Evolutionary conservation across 371 early-diverging fungal species (phyloP).

Genomic region (Mucor indicus): DNA sequence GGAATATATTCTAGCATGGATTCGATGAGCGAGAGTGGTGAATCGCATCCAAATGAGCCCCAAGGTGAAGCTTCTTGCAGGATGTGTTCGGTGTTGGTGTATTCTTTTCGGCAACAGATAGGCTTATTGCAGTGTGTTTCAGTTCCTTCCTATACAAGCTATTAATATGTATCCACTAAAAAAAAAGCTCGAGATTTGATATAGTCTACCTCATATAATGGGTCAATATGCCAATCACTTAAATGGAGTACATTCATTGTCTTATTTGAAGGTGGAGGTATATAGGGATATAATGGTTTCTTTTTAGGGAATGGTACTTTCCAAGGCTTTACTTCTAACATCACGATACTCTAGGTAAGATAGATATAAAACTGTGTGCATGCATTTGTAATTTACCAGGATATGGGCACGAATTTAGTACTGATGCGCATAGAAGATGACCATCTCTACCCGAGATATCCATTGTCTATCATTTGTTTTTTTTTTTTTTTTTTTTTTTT

Average conservation of each 20-base stretch:
- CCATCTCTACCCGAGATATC: conserved; percentile 46
- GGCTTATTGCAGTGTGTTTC: conserved; percentile 54
- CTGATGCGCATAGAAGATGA: conserved; percentile 42
- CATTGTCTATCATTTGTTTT: conserved; percentile 44
- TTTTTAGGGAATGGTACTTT: conserved; percentile 51
- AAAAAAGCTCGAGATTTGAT: not conserved
- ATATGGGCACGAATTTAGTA: conserved; percentile 44
- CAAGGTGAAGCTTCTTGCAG: conserved; percentile 30
- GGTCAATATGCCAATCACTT: conserved; percentile 66
- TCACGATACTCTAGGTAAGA: too few relatives aligned
- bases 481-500: too few relatives aligned
- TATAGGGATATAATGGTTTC: conserved; percentile 29
- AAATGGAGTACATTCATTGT: conserved; percentile 54
- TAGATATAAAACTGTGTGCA: too few relatives aligned
- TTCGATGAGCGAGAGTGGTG: conserved; percentile 43
- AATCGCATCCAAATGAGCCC: conserved; percentile 39
- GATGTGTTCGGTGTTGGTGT: conserved; percentile 32
- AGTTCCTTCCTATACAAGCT: conserved; percentile 33
- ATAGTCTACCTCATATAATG: conserved; percentile 37
- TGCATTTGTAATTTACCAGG: conserved; percentile 23
- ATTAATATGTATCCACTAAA: too few relatives aligned
- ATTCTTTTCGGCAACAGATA: conserved; percentile 52
- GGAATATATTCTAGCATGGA: conserved; percentile 46
- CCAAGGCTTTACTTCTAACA: conserved; percentile 34
- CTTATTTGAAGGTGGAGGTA: conserved; percentile 25